Percentiles rank a stretch among this genome's conserved stretches.
Conservation (phyloP, 2,329 filamentous ascomycete species). For the Dothideomycetidae sp. region DNA sequence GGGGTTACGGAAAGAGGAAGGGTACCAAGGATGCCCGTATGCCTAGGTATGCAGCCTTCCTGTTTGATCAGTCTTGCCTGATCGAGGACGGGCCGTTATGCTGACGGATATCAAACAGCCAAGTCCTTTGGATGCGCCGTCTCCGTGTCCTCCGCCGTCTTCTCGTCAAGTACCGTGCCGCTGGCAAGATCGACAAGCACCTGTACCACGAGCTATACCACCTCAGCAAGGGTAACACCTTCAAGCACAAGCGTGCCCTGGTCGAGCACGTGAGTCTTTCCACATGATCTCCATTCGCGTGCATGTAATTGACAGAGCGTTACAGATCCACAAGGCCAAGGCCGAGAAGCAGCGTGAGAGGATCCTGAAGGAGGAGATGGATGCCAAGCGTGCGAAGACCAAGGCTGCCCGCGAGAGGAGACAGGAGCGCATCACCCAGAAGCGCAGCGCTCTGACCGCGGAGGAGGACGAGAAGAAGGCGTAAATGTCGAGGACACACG, state of each 20-base stretch:
- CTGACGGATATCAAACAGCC: constrained; percentile 42
- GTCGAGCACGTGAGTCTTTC: constrained; percentile 89
- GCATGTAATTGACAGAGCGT: constrained; percentile 9
- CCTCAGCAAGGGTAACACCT: constrained; percentile 99
- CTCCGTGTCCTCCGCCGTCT: constrained; percentile 98
- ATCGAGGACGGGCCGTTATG: constrained; percentile 9
- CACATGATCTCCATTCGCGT: constrained; percentile 11
- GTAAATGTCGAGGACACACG: constrained; percentile 10
- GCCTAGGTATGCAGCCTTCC: constrained; percentile 59
- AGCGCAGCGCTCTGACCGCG: constrained; percentile 73
- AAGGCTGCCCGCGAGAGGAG: constrained; percentile 99
- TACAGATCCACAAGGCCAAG: constrained; percentile 98
- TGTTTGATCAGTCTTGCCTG: constrained; percentile 6
- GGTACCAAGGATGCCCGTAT: constrained; percentile 99
- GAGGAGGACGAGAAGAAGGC: constrained; percentile 41
- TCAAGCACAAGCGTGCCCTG: constrained; percentile 99
- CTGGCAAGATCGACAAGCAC: constrained; percentile 99
- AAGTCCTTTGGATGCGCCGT: constrained; percentile 99
- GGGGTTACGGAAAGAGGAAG: constrained; percentile 99
- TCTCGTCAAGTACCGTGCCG: constrained; percentile 98
- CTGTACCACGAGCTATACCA: constrained; percentile 99
- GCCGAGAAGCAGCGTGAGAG: constrained; percentile 96
- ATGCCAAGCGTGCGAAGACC: constrained; percentile 99
- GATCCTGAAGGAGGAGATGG: constrained; percentile 88
- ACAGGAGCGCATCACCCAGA: constrained; percentile 77